These are phyloP conservation scores for bread wheat (Triticum aestivum) DNA, from an alignment of 176 grass and related monocot genomes.

Conservation along the genomic window DNA sequence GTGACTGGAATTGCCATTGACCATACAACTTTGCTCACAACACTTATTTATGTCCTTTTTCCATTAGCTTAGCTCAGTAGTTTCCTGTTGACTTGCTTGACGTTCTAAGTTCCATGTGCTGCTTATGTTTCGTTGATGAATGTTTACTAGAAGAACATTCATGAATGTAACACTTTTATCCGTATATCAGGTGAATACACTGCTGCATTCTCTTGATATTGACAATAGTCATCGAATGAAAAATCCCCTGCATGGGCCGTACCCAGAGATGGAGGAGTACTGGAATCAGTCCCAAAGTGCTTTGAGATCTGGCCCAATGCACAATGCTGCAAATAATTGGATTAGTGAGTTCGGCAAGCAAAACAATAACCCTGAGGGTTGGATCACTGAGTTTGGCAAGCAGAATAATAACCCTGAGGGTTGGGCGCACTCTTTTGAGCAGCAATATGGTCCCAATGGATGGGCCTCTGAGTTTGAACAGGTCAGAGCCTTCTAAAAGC, in stretches of 20 bases:
- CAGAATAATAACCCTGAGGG: slow-evolving; percentile 63
- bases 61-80: background rate
- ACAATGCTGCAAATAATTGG: slow-evolving; percentile 84
- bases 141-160: slow-evolving; percentile 6
- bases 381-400: slow-evolving; percentile 81
- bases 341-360: slow-evolving; percentile 74
- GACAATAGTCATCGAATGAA: slow-evolving; percentile 61
- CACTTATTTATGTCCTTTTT: slow-evolving; percentile 30
- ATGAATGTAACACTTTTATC: slow-evolving; percentile 25
- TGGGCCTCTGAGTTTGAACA: slow-evolving; percentile 98
- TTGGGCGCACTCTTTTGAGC: slow-evolving; percentile 92
- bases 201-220: slow-evolving; percentile 94
- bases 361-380: slow-evolving; percentile 65
- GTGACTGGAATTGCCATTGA: background rate
- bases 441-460: slow-evolving; percentile 88
- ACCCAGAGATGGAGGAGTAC: slow-evolving; percentile 85
- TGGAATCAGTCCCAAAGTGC: slow-evolving; percentile 91
- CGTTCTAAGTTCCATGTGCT: background rate
- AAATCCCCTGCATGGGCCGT: slow-evolving; percentile 68
- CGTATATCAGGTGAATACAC: slow-evolving; percentile 75
- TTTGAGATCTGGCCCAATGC: slow-evolving; percentile 59
- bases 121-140: slow-evolving; percentile 19
- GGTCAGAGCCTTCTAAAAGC: slow-evolving; percentile 39
- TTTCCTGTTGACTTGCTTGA: slow-evolving; percentile 17
- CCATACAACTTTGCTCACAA: background rate